Percentiles rank a stretch among this genome's conserved stretches.
Conservation (phyloP, 2,329 filamentous ascomycete species). For the Trichoderma polysporum region DNA sequence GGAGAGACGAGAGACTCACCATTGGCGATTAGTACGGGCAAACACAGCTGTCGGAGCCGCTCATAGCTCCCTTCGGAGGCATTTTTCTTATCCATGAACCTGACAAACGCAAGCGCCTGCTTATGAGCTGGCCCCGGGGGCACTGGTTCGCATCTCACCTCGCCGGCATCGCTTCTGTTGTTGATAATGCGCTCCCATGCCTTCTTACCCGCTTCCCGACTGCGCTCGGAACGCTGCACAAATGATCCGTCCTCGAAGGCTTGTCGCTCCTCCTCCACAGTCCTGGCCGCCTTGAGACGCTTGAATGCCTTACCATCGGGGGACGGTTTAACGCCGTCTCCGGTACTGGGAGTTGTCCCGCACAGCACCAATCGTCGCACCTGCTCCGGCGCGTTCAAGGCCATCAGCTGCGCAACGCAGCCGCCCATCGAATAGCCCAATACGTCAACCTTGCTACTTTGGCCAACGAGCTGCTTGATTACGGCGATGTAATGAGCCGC, state of each 20-base stretch:
- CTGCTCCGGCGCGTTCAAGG: constrained; percentile 39
- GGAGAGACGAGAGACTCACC: constrained; percentile 30
- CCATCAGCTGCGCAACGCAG: constrained; percentile 45
- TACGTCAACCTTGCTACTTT: constrained; percentile 39
- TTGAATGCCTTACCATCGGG: constrained; percentile 34
- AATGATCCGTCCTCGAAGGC: constrained; percentile 40
- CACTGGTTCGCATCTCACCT: constrained; percentile 30
- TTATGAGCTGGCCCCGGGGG: constrained; percentile 30
- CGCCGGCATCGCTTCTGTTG: constrained; percentile 24
- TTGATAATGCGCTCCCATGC: constrained; percentile 38
- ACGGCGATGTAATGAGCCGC: constrained; percentile 38
- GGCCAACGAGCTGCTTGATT: constrained; percentile 39
- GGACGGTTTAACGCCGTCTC: constrained; percentile 35
- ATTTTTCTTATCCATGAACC: constrained; percentile 37
- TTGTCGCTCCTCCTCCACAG: constrained; percentile 34
- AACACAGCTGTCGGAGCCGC: constrained; percentile 34
- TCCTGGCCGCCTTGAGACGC: constrained; percentile 33
- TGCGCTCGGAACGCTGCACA: constrained; percentile 29
- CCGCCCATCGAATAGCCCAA: constrained; percentile 54
- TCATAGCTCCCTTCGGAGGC: constrained; percentile 36
- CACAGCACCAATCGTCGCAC: constrained; percentile 45
- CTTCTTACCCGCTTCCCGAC: constrained; percentile 34
- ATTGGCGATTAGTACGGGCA: constrained; percentile 41
- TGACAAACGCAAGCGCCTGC: constrained; percentile 36
- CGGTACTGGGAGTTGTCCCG: constrained; percentile 43